Percentiles rank a stretch among this genome's conserved stretches.
These are phyloP conservation scores for Entophlyctis luteolus DNA, from an alignment of 192 early-diverging fungal species.

Conservation along the genomic window DNA sequence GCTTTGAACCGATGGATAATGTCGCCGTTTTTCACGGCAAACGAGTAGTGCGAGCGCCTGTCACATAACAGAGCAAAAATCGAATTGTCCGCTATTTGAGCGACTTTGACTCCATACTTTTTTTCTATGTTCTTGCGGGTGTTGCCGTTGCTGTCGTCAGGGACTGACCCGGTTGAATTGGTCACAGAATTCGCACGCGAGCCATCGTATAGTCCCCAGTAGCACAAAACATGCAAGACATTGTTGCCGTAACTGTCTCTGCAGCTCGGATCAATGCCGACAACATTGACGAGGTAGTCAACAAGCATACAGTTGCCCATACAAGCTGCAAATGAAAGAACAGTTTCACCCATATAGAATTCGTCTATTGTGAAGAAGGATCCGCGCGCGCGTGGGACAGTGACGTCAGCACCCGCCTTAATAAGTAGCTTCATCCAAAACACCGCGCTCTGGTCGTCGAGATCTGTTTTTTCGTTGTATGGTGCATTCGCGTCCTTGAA, in stretches of 20 bases:
- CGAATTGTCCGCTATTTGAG: neutral
- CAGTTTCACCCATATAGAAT: constrained; percentile 14
- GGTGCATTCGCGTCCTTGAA: neutral
- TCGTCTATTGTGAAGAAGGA: constrained; percentile 4
- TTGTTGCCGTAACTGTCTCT: constrained; percentile 10
- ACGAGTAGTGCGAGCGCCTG: neutral
- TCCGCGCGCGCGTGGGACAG: constrained; percentile 6
- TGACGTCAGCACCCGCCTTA: neutral
- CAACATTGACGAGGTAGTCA: neutral
- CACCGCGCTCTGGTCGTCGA: neutral
- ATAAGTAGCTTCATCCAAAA: constrained; percentile 1
- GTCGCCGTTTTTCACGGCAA: neutral
- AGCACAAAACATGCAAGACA: constrained; percentile 17
- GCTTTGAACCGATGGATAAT: neutral
- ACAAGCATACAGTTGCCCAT: constrained; percentile 19
- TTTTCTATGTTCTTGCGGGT: too few relatives aligned
- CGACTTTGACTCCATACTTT: neutral
- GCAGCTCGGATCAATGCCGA: constrained; percentile 8
- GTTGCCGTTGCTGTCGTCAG: neutral
- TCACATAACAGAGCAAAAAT: constrained; percentile 1
- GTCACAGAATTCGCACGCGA: too few relatives aligned
- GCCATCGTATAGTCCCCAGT: constrained; percentile 3
- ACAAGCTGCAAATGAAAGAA: constrained; percentile 20
- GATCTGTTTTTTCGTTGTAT: neutral
- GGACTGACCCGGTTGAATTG: too few relatives aligned